Conservation (phyloP, 192 early-diverging fungal genomes). For the Entomortierella chlamydospora region DNA sequence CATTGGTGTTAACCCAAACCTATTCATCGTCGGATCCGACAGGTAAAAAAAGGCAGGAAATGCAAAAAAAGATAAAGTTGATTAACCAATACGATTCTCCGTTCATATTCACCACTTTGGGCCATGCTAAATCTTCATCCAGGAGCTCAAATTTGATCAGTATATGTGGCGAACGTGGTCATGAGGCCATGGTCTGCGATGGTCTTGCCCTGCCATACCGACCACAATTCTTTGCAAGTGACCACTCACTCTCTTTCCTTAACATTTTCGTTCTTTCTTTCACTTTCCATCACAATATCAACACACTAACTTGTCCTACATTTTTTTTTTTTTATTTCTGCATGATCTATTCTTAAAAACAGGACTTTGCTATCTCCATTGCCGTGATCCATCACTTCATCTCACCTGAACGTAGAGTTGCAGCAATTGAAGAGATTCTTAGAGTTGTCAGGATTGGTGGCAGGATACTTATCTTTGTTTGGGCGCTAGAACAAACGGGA, state of each 20-base stretch:
- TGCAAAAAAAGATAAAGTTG: background rate
- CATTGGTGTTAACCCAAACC: conserved; percentile 86
- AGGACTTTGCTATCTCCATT: conserved; percentile 96
- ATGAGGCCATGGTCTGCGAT: conserved; percentile 88
- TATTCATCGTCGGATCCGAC: conserved; percentile 88
- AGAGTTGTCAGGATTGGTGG: conserved; percentile 80
- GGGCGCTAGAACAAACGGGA: conserved; percentile 93
- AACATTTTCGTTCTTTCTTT: background rate
- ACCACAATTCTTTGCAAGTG: conserved; percentile 74
- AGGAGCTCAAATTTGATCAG: conserved; percentile 83
- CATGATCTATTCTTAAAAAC: background rate
- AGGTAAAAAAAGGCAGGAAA: conserved; percentile 56
- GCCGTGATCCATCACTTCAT: conserved; percentile 97
- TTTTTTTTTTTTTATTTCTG: conserved; percentile 5
- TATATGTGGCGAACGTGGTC: conserved; percentile 77
- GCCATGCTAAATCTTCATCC: background rate
- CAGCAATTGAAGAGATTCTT: conserved; percentile 83
- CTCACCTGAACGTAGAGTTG: conserved; percentile 73
- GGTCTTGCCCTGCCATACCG: conserved; percentile 83
- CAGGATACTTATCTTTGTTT: conserved; percentile 88
- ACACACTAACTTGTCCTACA: too few species aligned
- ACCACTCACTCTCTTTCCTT: background rate
- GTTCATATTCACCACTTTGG: background rate
- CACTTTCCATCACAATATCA: background rate
- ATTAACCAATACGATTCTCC: background rate